Evolutionary conservation across 2,329 filamentous ascomycete species (phyloP), one percentile per base, ranked within the genome.

Genomic region (Neoarthrinium moseri): DNA sequence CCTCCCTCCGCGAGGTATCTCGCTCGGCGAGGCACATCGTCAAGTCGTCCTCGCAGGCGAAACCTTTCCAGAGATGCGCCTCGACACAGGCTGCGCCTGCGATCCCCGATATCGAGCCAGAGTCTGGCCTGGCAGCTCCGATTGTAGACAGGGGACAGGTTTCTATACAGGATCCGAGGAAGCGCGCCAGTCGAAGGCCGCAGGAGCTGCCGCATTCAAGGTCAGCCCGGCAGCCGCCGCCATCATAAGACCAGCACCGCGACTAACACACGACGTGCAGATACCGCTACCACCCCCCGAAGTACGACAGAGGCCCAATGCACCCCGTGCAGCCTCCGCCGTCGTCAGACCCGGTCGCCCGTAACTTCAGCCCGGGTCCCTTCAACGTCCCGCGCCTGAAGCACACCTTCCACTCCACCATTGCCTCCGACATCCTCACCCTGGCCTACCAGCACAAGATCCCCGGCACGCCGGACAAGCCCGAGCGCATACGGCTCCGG

Each of bases 211-310:
- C 58, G 8, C 55, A 51, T 43, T 55, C 52, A 29, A 56, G 61
- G 57, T 61, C 48, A 45, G 46, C 35, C 5, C n/a, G 21, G 33
- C 27, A 2, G 10, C 23, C 43, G 20, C 11, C n/a, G 20, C 22
- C n/a, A 29, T 13, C 6, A 22, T 20, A 15, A 27, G 17, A 7
- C 27, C 29, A 35, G 11, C 15, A 29, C 27, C 17, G 17, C 38
- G 30, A 29, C 38, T 15, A 24, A 26, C n/a, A 37, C 12, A 18
- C 20, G n/a, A 30, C 42, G 24, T 21, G 22, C 51, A 95, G 92
- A 78, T 99, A 97, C 73, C 89, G 95, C 70, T 97, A 87, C 69
- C 90, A 91, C 54, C 86, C 92, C 41, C 94, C 94, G 52, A 94
- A 92, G 72, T 99, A 91, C 78, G 85, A 96, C 68, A 89, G 92